phyloP scores from a whole-genome alignment of 2,329 filamentous ascomycete species.

The Paracamarosporium sp. region DNA sequence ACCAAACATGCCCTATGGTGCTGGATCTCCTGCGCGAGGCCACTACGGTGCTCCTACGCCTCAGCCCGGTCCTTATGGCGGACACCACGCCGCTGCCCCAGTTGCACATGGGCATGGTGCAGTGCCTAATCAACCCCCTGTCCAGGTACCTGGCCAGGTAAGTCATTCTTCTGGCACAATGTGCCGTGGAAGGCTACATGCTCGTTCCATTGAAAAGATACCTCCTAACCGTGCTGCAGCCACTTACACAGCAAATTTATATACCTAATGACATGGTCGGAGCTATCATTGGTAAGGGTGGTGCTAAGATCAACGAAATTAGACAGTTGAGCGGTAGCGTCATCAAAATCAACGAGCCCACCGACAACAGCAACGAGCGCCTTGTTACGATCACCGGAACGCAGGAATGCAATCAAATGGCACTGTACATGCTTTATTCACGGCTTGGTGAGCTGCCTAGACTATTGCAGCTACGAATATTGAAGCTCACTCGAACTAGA shows the following conservation, averaged over 20 bases:
- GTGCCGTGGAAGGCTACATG: not conserved
- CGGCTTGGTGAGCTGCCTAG: conserved; percentile 75
- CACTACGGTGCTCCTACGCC: conserved; percentile 82
- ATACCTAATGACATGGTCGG: conserved; percentile 99
- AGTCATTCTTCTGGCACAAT: not conserved
- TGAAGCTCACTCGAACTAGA: conserved; percentile 55
- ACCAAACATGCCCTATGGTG: conserved; percentile 80
- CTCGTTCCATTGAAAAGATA: not conserved
- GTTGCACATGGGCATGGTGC: conserved; percentile 65
- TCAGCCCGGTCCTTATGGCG: conserved; percentile 72
- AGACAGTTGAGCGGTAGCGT: conserved; percentile 95
- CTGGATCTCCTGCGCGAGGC: conserved; percentile 69
- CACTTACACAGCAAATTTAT: conserved; percentile 96
- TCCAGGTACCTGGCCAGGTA: conserved; percentile 69
- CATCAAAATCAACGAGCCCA: conserved; percentile 99
- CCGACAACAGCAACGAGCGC: conserved; percentile 98
- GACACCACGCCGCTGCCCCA: conserved; percentile 60
- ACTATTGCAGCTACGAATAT: conserved; percentile 9
- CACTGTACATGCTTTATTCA: conserved; percentile 98
- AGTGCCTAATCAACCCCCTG: conserved; percentile 72
- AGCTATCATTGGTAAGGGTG: conserved; percentile 97
- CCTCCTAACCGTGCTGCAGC: conserved; percentile 42
- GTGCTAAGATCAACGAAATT: conserved; percentile 99
- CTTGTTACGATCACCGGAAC: conserved; percentile 97
- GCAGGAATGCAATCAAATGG: conserved; percentile 99